Evolutionary conservation across 1,284 basidiomycete genomes (phyloP), one percentile per base, ranked within the genome.

Genomic region (Papiliotrema flavescens): DNA sequence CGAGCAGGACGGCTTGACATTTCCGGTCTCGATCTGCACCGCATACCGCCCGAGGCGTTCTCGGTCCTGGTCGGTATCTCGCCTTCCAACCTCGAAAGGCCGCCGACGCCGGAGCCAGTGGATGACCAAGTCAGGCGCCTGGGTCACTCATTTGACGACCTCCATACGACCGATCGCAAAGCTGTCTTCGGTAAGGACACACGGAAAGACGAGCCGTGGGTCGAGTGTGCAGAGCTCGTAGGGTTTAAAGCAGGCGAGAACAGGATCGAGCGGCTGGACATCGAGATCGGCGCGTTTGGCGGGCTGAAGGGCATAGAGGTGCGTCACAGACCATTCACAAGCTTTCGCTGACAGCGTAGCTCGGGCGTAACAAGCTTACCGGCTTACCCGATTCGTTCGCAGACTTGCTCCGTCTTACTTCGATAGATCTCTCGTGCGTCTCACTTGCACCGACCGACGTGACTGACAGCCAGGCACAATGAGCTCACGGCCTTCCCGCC

Each of bases 231-330:
- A 54, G 75, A 77, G 54, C 45, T 77, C 19, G 60, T 58, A 1
- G 42, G 51, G 8, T 64, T 75, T 47, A 64, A 59, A 46, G 71
- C 70, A 11, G 57, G 60, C 13, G 59, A 65, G 3, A 74, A 74
- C 61, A 45, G 47, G 47, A 54, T 77, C 19, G 56, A 48, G 35
- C 54, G 54, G 39, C 28, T 77, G 17, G 74, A 77, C n/a, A 48
- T 58, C 20, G 73, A 76, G 51, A 62, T 77, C 48, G 75, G 72
- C 1, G 61, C 67, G 49, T 72, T 77, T 61, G 75, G 73, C 1
- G 73, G 69, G 2, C 53, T 77, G 22, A 70, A 66, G 53, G 61
- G 50, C 14, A 51, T 77, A 3, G 73, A 76, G 61, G 74, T 76
- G 57, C 60, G 74, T 67, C 9, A 11, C 15, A 11, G 28, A n/a